A percentile compares a stretch with the other conserved stretches of the same genome.
phyloP scores from a whole-genome alignment of 805 yeast genomes.

The Lipomyces kockii region DNA sequence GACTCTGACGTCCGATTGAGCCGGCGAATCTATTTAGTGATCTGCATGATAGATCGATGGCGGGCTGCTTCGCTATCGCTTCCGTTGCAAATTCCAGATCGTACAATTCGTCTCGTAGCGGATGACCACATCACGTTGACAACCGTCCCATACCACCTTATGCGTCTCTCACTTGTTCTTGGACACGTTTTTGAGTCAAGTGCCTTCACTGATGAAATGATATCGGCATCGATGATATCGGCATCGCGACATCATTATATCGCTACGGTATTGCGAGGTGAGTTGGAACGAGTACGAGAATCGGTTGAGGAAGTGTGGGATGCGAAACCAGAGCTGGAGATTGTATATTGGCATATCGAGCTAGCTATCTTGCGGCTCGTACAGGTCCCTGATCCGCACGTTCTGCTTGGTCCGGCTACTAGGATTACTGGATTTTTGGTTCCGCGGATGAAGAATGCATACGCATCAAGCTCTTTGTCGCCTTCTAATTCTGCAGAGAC shows the following conservation, averaged over 20 bases:
- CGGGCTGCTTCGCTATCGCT: slow-evolving; percentile 37
- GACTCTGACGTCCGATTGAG: slow-evolving; percentile 36
- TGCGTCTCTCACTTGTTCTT: slow-evolving; percentile 37
- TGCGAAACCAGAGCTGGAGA: slow-evolving; percentile 25
- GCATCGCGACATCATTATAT: slow-evolving; percentile 17
- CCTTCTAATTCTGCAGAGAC: slow-evolving; percentile 3
- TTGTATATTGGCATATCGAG: slow-evolving; percentile 37
- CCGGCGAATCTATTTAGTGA: slow-evolving; percentile 41
- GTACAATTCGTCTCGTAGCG: slow-evolving; percentile 33
- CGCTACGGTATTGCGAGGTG: slow-evolving; percentile 32
- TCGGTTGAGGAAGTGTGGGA: slow-evolving; percentile 39
- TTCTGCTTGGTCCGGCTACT: slow-evolving; percentile 35
- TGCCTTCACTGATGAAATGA: slow-evolving; percentile 20
- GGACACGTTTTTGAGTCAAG: slow-evolving; percentile 37
- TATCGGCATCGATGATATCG: slow-evolving; percentile 4
- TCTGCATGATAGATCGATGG: slow-evolving; percentile 42
- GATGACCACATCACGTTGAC: slow-evolving; percentile 32
- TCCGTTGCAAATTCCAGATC: slow-evolving; percentile 40
- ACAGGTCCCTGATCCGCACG: slow-evolving; percentile 31
- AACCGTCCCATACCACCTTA: slow-evolving; percentile 26
- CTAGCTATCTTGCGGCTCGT: slow-evolving; percentile 31
- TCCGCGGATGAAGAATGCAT: slow-evolving; percentile 3
- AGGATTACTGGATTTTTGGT: slow-evolving; percentile 29
- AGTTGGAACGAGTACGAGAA: slow-evolving; percentile 39
- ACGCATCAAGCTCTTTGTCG: slow-evolving; percentile 26